Evolutionary conservation across 768 basidiomycete genomes (phyloP), one percentile per base, ranked within the genome.

Genomic region (Mrakia blollopis): DNA sequence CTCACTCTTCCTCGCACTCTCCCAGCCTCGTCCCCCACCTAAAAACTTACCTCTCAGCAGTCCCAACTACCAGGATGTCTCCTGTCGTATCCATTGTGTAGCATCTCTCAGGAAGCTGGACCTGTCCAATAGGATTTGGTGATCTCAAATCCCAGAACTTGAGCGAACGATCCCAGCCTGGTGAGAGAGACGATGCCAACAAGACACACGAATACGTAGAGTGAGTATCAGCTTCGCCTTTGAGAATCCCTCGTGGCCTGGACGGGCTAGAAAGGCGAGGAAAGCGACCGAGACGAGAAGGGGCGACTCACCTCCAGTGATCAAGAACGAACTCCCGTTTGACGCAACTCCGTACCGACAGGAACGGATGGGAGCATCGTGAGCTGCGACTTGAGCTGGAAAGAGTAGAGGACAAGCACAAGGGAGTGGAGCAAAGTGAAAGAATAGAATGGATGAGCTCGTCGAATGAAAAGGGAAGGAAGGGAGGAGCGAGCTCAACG

Each of bases 101-200:
- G 81, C 92, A 93, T 78, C 94, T 87, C 80, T 96, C 94, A 3
- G 93, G 91, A n/a, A 98, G 87, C 75, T 88, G 87, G 7, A 98
- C 90, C 1, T 68, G 74, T 21, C 65, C 74, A 32, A 57, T 16
- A 5, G 62, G 44, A 4, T 50, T 65, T n/a, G 61, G 69, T 9
- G 44, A 50, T 35, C 73, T 25, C 21, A 73, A 39, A 32, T 78
- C 77, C 77, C 77, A 74, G 79, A 94, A 95, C 87, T 94, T 96
- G 82, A 98, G 84, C 1, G 93, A 96, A 85, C 96, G 96, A 84
- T 99, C 96, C 97, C 97, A 99, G 73, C 93, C 94, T 68, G n/a
- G 1, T 16, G 13, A 14, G 13, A 50, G 25, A 3, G 18, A 3
- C 35, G 39, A 39, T 5, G 1, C 47, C 16, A 50, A 21, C 11